A percentile compares a stretch with the other conserved stretches of the same genome.
Conservation (phyloP, 345 rosid genomes). For the Citrus maxima region DNA sequence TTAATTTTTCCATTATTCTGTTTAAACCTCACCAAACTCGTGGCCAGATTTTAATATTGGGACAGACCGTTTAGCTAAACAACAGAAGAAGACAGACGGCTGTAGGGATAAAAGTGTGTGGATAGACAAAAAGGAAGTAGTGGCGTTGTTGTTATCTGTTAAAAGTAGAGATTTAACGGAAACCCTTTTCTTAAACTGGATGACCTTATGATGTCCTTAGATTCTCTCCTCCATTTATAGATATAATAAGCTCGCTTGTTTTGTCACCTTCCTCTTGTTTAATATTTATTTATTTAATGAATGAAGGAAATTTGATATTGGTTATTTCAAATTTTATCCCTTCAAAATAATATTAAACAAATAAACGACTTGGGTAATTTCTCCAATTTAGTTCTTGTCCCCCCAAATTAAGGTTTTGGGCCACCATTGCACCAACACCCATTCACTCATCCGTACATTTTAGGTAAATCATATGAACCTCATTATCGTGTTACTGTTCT, state of each 20-base stretch:
- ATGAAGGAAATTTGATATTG: background rate
- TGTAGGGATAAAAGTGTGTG: background rate
- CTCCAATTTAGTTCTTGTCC: background rate
- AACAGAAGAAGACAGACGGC: background rate
- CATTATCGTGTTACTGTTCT: fast-evolving
- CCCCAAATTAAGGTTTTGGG: background rate
- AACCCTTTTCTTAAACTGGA: background rate
- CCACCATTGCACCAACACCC: background rate
- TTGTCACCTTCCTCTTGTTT: background rate
- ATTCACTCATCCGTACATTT: background rate
- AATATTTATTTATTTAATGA: background rate
- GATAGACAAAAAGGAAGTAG: background rate
- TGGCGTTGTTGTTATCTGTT: constrained; percentile 12
- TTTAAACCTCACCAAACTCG: background rate
- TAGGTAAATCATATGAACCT: no score
- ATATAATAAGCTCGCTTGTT: background rate
- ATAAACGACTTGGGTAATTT: no score
- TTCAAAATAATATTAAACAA: no score
- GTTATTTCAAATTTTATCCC: background rate
- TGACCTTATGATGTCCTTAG: background rate
- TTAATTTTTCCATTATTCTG: background rate
- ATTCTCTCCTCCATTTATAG: background rate
- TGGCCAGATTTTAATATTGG: background rate
- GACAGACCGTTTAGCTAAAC: background rate
- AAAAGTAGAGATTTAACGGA: constrained; percentile 1